Percentiles rank a stretch among this genome's conserved stretches.
phyloP scores from a whole-genome alignment of 306 rosid species.

The Coriaria nepalensis region DNA sequence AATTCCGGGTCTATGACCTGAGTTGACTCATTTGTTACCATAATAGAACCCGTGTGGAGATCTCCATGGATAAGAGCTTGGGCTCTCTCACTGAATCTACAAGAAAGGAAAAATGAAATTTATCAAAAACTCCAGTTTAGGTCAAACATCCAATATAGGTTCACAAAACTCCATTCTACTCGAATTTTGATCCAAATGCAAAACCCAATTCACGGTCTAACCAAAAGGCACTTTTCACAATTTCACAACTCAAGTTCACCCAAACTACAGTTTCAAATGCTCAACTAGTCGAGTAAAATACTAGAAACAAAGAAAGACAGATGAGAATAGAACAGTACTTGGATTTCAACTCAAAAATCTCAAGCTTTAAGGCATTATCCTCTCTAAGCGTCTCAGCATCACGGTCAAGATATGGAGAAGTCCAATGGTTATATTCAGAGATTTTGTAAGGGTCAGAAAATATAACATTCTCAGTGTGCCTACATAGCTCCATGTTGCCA shows the following conservation, averaged over 20 bases:
- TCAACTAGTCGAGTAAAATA: no score
- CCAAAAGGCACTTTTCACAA: no score
- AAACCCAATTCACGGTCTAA: no score
- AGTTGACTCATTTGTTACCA: slow-evolving; percentile 78
- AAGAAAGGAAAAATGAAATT: slow-evolving; percentile 10
- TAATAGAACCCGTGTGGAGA: slow-evolving; percentile 82
- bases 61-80: slow-evolving; percentile 89
- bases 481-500: slow-evolving; percentile 78
- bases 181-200: background rate
- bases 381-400: slow-evolving; percentile 77
- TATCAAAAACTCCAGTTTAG: background rate
- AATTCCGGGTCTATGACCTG: slow-evolving; percentile 94
- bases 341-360: slow-evolving; percentile 77
- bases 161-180: background rate
- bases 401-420: slow-evolving; percentile 60
- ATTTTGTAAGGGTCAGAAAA: slow-evolving; percentile 87
- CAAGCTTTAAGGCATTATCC: slow-evolving; percentile 70
- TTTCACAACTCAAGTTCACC: no score
- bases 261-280: no score
- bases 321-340: slow-evolving; percentile 20
- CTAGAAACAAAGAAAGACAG: no score
- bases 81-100: slow-evolving; percentile 79
- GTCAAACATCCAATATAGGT: background rate
- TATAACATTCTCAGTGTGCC: slow-evolving; percentile 86
- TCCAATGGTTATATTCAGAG: slow-evolving; percentile 66